Evolutionary conservation across 2,329 filamentous ascomycete genomes (phyloP), one percentile per base, ranked within the genome.

Genomic region (Uncinocarpus reesii): DNA sequence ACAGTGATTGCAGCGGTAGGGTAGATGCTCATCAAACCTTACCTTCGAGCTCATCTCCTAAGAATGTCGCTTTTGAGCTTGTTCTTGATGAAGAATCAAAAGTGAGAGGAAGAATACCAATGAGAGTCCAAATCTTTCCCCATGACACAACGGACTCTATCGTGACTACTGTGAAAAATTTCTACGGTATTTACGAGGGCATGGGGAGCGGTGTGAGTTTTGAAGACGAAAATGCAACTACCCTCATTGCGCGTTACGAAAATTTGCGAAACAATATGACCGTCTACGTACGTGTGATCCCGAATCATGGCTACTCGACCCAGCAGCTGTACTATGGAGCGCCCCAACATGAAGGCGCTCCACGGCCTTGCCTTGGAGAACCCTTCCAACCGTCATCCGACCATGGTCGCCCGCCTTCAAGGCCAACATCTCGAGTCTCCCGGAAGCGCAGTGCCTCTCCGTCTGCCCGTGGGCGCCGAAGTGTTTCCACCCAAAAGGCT

Each of bases 71-170:
- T 58, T 82, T 82, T 60, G 77, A 81, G 65, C 69, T 81, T 51
- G 70, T 81, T 47, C 69, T 79, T 36, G 74, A 77, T 50, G 73
- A 78, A 55, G 71, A 72, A 52, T 75, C 75, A 52, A 75, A 77
- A 56, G 70, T 74, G 52, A 71, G 74, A 61, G 79, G 78, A 57
- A 73, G 79, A 52, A 75, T 82, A 45, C 79, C 79, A 10, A 80
- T 83, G 75, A 71, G 78, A 56, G 79, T 83, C 37, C 85, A 93
- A 61, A 95, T 98, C 58, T 95, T 84, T 62, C 86, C 86, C 40
- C 89, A 96, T 67, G 92, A 98, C 72, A 89, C 86, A 45, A 96
- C 90, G 18, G 90, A 96, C 64, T 95, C 89, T 29, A 98, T 98
- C 70, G 86, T 96, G 55, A 92, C 88, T 11, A 96, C 92, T 1